Evolutionary conservation across 2,329 filamentous ascomycete genomes (phyloP), one percentile per base, ranked within the genome.

Genomic region (Talaromyces funiculosus): DNA sequence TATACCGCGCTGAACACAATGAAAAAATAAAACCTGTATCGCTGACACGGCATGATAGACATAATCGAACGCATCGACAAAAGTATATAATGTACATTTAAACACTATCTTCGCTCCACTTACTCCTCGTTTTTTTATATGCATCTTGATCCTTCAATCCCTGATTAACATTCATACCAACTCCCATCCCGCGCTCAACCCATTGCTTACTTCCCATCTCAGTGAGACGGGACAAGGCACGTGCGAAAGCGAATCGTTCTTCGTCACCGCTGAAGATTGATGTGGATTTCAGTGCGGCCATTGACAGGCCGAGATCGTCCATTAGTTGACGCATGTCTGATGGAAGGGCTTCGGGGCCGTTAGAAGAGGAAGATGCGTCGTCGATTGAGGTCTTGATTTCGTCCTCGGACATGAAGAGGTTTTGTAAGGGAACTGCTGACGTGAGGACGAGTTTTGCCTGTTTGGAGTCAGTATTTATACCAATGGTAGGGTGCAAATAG

Each of bases 201-300:
- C 94, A 99, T 73, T 97, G 89, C 73, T 86, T 85, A 72, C 90
- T 94, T 20, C 92, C 90, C 94, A 99, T 99, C 76, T 97, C 92
- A 59, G 82, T 88, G 63, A 99, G 77, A 60, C 94, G 81, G 58
- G 88, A 92, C 67, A 97, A 74, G 1, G 94, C 94, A 58, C 94
- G 81, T 24, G 92, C 92, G 79, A 99, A 99, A 0, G 94, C 94
- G 78, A 99, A 99, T 0, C 91, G 85, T 77, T 99, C 94, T 78
- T 99, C 94, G 61, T 97, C 94, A 42, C 94, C 94, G 1, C 88
- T 90, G 74, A 99, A 99, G 40, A 97, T 84, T 65, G 84, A 90
- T 43, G 88, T 91, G 66, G 87, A 87, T 78, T 96, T 96, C 68
- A 99, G 80, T 75, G 90, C 87, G 54, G 86, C 82, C 78, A 94